phyloP scores from a whole-genome alignment of 805 yeast genomes.

The Saturnispora serradocipensis region DNA sequence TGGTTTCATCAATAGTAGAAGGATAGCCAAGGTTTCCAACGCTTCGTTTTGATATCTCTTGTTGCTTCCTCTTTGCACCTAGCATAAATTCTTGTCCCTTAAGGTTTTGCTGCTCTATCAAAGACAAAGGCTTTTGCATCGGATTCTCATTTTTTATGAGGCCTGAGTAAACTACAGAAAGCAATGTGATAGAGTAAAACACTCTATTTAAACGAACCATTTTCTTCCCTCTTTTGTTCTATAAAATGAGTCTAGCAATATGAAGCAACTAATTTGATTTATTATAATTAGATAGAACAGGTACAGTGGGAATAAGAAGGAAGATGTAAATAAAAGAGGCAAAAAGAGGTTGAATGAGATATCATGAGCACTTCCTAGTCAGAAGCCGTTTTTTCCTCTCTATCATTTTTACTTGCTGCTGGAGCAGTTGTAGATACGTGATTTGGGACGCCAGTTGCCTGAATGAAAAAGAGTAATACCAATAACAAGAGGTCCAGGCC shows the following conservation, averaged over 20 bases:
- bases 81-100: constrained; percentile 16
- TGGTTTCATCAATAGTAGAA: background rate
- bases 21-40: background rate
- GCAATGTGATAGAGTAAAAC: background rate
- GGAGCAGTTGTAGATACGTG: background rate
- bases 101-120: background rate
- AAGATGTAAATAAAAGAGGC: background rate
- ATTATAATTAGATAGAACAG: background rate
- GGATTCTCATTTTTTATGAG: background rate
- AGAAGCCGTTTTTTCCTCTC: background rate
- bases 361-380: background rate
- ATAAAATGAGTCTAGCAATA: background rate
- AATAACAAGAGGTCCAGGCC: background rate
- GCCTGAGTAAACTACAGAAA: background rate
- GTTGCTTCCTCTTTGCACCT: constrained; percentile 13
- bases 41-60: background rate
- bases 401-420: background rate
- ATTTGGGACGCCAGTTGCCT: background rate
- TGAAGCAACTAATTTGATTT: background rate
- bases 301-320: background rate
- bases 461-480: background rate
- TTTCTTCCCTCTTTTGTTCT: background rate
- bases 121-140: background rate
- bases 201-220: background rate
- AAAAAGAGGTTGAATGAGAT: background rate